Base-by-base conservation (phyloP, 495 filamentous ascomycete species). In the Neurospora sp. region DNA sequence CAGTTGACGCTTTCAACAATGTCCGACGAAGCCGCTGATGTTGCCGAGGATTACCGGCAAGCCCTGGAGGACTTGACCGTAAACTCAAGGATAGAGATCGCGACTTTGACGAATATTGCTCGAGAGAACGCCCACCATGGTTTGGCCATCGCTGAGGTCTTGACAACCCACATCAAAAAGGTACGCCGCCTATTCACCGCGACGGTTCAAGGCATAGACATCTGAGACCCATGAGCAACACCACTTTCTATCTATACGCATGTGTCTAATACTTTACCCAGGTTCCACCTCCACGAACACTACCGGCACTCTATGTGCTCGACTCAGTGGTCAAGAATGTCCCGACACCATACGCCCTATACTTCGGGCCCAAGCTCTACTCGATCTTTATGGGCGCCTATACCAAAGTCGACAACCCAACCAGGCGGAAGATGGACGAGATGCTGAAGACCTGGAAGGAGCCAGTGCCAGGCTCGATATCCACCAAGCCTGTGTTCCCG, bases 261-360 rank as follows among this genome's bases (percentile, higher is more conserved):
- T 62, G 23, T 69, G 40, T 76, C 74, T 78, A 79, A 75, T 78
- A 35, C 5, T 11, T 38, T 31, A 16, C 16, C 44, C 86, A 99
- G 95, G 92, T 90, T 54, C 89, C 93, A 59, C 94, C 96, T 27
- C 85, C 86, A 42, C 92, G 92, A 79, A 99, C 98, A 77, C 85
- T 99, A 18, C 94, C 95, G 31, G 93, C 96, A 3, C 87, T 99
- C n/a, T 99, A 98, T 85, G 91, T 99, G 77, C 92, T 98, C 79
- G 96, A 99, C 84, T 98, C 94, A 10, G 92, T 99, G 72, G 96
- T 96, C 78, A 99, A 99, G 84, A 98, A 98, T 86, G 94, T 98
- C 72, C 96, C 96, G 37, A 97, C 94, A 1, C 96, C 96, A 69
- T 99, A 98, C 82, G 97, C 94, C 2, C 87, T 97, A 8, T 98